Percentiles rank a stretch among this genome's conserved stretches.
phyloP scores from a whole-genome alignment of 257 asterid species.

The Nicotiana obtusifolia region DNA sequence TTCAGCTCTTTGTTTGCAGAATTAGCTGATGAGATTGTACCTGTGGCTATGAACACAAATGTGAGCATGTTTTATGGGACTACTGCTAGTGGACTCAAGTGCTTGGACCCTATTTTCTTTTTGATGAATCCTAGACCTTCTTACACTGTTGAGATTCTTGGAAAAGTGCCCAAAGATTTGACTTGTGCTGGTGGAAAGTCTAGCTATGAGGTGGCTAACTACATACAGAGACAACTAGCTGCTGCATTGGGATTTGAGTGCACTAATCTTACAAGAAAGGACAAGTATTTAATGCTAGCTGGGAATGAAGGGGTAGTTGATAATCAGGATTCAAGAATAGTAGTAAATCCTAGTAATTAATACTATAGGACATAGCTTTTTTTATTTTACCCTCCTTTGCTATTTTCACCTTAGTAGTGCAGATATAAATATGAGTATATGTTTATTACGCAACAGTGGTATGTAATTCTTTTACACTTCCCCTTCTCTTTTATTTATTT shows the following conservation, averaged over 20 bases:
- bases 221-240: constrained; percentile 59
- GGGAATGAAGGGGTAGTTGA: constrained; percentile 83
- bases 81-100: constrained; percentile 86
- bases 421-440: not conserved
- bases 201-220: constrained; percentile 76
- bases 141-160: constrained; percentile 44
- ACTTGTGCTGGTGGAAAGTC: constrained; percentile 75
- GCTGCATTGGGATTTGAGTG: constrained; percentile 84
- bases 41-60: constrained; percentile 68
- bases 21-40: constrained; percentile 69
- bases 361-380: not conserved
- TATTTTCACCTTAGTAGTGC: not conserved
- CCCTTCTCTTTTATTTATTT: not conserved
- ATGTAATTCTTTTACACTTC: not conserved
- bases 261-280: constrained; percentile 69
- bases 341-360: not conserved
- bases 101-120: constrained; percentile 79
- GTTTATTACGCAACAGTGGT: not conserved
- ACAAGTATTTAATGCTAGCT: constrained; percentile 89
- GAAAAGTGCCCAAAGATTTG: constrained; percentile 47
- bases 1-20: constrained; percentile 90
- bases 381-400: not conserved
- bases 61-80: constrained; percentile 91
- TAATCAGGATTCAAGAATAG: constrained; percentile 7
- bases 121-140: constrained; percentile 75